Conservation (phyloP, 768 basidiomycete genomes). For the Neoboletus magnificus region DNA sequence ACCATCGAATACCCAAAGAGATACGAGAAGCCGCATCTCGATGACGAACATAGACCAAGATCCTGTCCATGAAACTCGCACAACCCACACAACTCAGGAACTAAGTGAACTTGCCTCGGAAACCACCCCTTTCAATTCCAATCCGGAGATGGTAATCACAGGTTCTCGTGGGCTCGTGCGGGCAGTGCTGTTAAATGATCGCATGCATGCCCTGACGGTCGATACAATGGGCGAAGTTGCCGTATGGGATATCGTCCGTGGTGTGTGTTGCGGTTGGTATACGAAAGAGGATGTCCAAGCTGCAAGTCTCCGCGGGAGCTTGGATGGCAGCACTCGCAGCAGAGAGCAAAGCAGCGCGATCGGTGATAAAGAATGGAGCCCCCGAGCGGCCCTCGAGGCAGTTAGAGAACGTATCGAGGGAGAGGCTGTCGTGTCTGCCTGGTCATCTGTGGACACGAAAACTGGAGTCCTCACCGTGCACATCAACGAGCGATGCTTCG, state of each 20-base stretch:
- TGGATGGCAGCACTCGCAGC: conserved; percentile 33
- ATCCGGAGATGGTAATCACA: conserved; percentile 66
- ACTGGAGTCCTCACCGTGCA: conserved; percentile 86
- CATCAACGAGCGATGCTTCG: conserved; percentile 84
- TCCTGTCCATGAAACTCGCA: conserved; percentile 38
- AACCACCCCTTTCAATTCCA: conserved; percentile 52
- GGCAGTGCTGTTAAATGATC: conserved; percentile 78
- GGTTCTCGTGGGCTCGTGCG: conserved; percentile 85
- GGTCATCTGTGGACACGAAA: conserved; percentile 89
- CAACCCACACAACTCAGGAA: conserved; percentile 57
- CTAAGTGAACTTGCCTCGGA: conserved; percentile 79
- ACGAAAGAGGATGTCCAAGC: conserved; percentile 60
- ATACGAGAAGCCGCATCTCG: conserved; percentile 17
- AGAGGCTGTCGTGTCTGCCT: conserved; percentile 78
- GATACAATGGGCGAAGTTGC: conserved; percentile 86
- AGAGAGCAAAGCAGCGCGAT: conserved; percentile 32
- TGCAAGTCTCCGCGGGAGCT: conserved; percentile 49
- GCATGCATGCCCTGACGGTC: conserved; percentile 86
- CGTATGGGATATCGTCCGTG: conserved; percentile 88
- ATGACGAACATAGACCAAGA: conserved; percentile 27
- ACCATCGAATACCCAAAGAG: conserved; percentile 27
- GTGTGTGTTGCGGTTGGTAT: conserved; percentile 72
- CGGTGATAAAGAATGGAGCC: conserved; percentile 55
- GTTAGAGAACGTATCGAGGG: conserved; percentile 93
- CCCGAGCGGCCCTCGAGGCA: conserved; percentile 80